A percentile compares a stretch with the other conserved stretches of the same genome.
Evolutionary conservation across 73 alveolate species (phyloP).

Genomic region (Paramecium octaurelia): DNA sequence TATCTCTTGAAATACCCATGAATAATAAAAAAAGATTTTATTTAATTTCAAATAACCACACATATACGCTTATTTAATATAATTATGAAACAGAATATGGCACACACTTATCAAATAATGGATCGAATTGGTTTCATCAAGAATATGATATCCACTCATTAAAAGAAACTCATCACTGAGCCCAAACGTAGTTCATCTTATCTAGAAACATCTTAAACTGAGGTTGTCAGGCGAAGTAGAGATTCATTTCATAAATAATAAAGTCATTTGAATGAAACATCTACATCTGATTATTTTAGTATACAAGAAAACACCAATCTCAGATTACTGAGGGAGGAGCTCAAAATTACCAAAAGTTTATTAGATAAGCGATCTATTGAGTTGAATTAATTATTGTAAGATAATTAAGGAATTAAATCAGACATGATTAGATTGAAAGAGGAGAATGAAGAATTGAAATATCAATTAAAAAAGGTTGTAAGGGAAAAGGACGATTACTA

Average conservation of each 20-base stretch:
- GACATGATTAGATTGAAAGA: neutral
- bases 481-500: neutral
- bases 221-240: neutral
- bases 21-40: constrained; percentile 6
- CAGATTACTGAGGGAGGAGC: constrained; percentile 8
- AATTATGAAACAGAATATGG: constrained; percentile 33
- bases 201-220: neutral
- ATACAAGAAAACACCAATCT: neutral
- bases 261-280: constrained; percentile 9
- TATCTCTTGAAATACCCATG: constrained; percentile 97
- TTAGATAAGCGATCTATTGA: constrained; percentile 15
- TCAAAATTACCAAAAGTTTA: neutral
- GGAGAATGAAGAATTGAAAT: neutral
- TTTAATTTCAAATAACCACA: constrained; percentile 1
- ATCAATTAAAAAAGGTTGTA: neutral
- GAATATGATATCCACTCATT: neutral
- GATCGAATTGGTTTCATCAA: neutral
- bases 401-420: neutral
- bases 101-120: neutral
- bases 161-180: neutral
- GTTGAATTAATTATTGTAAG: neutral
- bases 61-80: neutral
- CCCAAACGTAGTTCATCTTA: neutral
- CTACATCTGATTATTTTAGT: constrained; percentile 34
- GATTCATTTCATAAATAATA: neutral